These are phyloP conservation scores for Cymbopogon citratus DNA, from an alignment of 176 grass and related monocot species.

Conservation along the genomic window DNA sequence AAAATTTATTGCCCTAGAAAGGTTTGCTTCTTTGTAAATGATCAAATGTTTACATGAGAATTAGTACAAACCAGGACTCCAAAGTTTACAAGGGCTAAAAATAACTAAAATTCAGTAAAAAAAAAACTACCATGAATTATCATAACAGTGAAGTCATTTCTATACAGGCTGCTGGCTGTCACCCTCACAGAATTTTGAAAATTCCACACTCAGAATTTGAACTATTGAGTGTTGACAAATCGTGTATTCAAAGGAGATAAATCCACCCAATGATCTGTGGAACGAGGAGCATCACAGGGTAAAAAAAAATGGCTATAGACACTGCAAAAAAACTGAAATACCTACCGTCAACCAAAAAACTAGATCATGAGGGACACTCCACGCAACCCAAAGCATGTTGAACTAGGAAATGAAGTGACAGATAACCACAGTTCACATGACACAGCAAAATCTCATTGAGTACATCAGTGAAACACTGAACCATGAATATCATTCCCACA, in stretches of 20 bases:
- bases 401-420: neutral
- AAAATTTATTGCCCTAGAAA: neutral
- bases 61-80: neutral
- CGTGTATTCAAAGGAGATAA: neutral
- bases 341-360: neutral
- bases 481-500: neutral
- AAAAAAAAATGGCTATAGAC: neutral
- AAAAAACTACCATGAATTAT: neutral
- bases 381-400: neutral
- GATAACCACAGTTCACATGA: neutral
- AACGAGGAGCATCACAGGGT: neutral
- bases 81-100: neutral
- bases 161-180: neutral
- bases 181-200: too few relatives aligned
- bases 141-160: conserved; percentile 18
- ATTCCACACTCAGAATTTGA: too few relatives aligned
- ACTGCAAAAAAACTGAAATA: neutral
- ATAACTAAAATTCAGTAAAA: neutral
- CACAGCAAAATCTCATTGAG: neutral
- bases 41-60: conserved; percentile 8
- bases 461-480: neutral
- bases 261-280: neutral
- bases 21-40: neutral
- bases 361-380: neutral
- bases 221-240: neutral